phyloP scores from a whole-genome alignment of 805 yeast species.

The Yamadazyma tumulicola region DNA sequence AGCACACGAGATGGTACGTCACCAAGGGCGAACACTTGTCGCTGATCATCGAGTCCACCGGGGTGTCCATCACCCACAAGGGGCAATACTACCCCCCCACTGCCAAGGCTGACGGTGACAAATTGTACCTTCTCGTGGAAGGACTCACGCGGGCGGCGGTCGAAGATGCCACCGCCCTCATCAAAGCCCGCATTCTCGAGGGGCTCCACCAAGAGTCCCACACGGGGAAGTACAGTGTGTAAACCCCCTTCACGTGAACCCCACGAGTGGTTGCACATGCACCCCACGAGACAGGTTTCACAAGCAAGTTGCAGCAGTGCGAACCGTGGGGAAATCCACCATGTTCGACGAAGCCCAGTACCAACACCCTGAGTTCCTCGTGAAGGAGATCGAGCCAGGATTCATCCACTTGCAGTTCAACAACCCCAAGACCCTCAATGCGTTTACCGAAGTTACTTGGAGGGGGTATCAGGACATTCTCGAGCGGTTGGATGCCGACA shows the following conservation, averaged over 20 bases:
- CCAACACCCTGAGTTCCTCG: conserved; percentile 31
- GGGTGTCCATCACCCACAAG: conserved; percentile 74
- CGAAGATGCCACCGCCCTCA: conserved; percentile 52
- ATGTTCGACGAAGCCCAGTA: conserved; percentile 12
- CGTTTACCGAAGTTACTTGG: conserved; percentile 57
- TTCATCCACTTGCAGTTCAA: conserved; percentile 59
- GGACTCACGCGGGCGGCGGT: conserved; percentile 62
- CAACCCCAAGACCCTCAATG: conserved; percentile 58
- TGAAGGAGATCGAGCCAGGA: conserved; percentile 40
- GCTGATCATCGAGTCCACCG: conserved; percentile 65
- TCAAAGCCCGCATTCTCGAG: conserved; percentile 52
- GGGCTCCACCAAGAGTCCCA: conserved; percentile 51
- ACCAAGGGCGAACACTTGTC: conserved; percentile 62
- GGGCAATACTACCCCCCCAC: conserved; percentile 62
- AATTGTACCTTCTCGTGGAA: conserved; percentile 74
- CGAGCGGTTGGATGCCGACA: conserved; percentile 38
- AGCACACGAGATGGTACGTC: conserved; percentile 72
- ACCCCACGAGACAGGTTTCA: no score
- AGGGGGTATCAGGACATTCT: conserved; percentile 51
- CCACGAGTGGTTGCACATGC: no score
- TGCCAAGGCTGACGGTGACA: conserved; percentile 45
- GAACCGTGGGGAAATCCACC: neutral
- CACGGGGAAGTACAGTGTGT: conserved; percentile 50
- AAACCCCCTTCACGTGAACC: no score
- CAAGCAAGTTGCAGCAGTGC: no score